These are phyloP conservation scores for Fusarium incarnatum DNA, from an alignment of 2,329 filamentous ascomycete species.

Conservation along the genomic window DNA sequence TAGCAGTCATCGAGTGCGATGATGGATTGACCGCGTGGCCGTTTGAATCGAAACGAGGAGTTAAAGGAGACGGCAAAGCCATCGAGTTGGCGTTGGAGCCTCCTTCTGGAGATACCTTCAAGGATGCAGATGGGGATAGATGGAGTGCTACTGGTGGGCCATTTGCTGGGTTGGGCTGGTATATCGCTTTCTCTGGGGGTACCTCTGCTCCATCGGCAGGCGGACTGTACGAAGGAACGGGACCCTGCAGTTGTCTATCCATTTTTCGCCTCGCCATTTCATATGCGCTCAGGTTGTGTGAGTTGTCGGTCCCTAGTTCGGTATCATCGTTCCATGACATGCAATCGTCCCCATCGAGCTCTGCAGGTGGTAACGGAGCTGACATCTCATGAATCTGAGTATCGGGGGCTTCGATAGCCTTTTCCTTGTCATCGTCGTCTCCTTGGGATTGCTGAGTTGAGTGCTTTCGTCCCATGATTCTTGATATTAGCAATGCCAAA, in stretches of 20 bases:
- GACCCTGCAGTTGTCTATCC: conserved; percentile 62
- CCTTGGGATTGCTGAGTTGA: conserved; percentile 42
- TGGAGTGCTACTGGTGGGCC: conserved; percentile 26
- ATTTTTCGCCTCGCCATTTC: conserved; percentile 64
- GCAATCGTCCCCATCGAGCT: conserved; percentile 60
- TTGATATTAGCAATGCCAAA: conserved; percentile 53
- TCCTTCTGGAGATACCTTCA: conserved; percentile 35
- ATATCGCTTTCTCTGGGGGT: conserved; percentile 48
- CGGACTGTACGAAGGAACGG: conserved; percentile 62
- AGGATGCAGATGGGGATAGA: conserved; percentile 36
- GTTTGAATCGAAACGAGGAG: conserved; percentile 59
- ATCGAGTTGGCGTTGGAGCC: conserved; percentile 51
- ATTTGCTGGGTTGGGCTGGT: conserved; percentile 38
- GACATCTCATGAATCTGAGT: conserved; percentile 66
- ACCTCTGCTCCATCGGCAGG: conserved; percentile 47
- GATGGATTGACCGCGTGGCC: conserved; percentile 54
- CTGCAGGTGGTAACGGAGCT: conserved; percentile 59
- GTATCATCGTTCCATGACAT: conserved; percentile 54
- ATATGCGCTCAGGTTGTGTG: conserved; percentile 59
- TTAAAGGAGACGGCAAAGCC: conserved; percentile 59
- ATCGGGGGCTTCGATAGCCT: conserved; percentile 52
- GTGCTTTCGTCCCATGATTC: conserved; percentile 54
- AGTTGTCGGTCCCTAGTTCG: conserved; percentile 56
- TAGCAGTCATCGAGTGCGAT: conserved; percentile 55
- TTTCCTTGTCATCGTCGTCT: conserved; percentile 38